Conservation (phyloP, 2,329 filamentous ascomycete species). For the Gremmenia infestans region DNA sequence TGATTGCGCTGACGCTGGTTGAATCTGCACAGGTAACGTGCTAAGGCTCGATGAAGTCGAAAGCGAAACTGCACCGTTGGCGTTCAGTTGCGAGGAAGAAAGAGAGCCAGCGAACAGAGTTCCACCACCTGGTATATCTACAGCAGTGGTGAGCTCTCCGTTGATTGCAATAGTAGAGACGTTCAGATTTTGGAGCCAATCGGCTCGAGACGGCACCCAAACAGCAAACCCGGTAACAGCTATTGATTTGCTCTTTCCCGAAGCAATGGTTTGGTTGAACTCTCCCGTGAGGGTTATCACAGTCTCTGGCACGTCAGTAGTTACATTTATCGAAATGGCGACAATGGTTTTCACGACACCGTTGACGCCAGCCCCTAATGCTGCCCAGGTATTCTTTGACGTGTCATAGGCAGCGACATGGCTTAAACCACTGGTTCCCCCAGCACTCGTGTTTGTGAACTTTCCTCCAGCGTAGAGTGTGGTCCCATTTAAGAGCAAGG, state of each 20-base stretch:
- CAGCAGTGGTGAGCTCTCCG: constrained; percentile 67
- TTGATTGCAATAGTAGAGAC: constrained; percentile 59
- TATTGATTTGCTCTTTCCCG: constrained; percentile 56
- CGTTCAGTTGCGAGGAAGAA: constrained; percentile 66
- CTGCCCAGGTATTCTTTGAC: constrained; percentile 62
- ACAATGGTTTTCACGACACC: constrained; percentile 72
- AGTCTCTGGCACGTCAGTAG: constrained; percentile 59
- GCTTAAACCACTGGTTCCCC: constrained; percentile 58
- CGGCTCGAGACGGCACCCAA: constrained; percentile 80
- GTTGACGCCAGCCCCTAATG: constrained; percentile 82
- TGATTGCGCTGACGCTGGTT: constrained; percentile 33
- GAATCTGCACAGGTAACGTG: constrained; percentile 53
- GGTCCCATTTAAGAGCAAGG: constrained; percentile 61
- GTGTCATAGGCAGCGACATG: constrained; percentile 75
- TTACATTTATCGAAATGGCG: constrained; percentile 74
- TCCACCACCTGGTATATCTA: constrained; percentile 54
- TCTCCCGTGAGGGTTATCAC: constrained; percentile 76
- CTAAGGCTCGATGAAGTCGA: constrained; percentile 43
- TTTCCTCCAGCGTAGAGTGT: constrained; percentile 76
- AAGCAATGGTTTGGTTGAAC: constrained; percentile 69
- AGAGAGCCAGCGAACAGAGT: constrained; percentile 82
- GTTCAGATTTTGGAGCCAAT: constrained; percentile 82
- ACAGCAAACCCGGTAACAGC: constrained; percentile 73
- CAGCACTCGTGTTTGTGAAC: constrained; percentile 69
- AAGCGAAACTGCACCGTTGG: constrained; percentile 68